Evolutionary conservation across 495 filamentous ascomycete genomes (phyloP).

Genomic region (Trichocladium antarcticum): DNA sequence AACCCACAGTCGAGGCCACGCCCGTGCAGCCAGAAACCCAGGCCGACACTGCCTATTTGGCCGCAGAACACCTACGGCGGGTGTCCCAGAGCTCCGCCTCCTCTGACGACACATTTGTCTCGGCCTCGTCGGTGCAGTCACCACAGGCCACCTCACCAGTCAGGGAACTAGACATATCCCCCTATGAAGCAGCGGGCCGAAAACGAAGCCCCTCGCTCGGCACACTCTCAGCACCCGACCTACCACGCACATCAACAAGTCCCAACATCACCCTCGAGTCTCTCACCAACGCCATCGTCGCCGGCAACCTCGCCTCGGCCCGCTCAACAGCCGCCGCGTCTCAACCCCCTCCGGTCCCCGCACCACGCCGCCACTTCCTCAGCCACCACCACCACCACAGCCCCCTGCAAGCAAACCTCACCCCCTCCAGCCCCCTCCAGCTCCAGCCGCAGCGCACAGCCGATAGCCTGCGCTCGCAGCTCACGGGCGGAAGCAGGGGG

Average conservation of each 20-base stretch:
- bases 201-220: slow-evolving; percentile 1
- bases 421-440: slow-evolving; percentile 26
- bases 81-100: slow-evolving; percentile 24
- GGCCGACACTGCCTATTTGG: not conserved
- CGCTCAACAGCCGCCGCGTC: slow-evolving; percentile 25
- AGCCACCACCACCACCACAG: slow-evolving; percentile 24
- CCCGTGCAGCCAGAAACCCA: not conserved
- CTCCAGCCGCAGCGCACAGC: slow-evolving; percentile 33
- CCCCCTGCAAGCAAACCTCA: slow-evolving; percentile 40
- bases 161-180: not conserved
- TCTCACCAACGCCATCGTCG: slow-evolving; percentile 66
- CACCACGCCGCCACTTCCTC: slow-evolving; percentile 15
- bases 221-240: slow-evolving; percentile 4
- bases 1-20: not conserved
- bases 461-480: slow-evolving; percentile 26
- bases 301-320: slow-evolving; percentile 69
- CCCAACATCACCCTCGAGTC: slow-evolving; percentile 31
- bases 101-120: slow-evolving; percentile 38
- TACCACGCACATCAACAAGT: slow-evolving; percentile 10
- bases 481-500: slow-evolving; percentile 45
- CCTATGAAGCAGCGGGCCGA: not conserved
- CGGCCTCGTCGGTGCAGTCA: slow-evolving; percentile 34
- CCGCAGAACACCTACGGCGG: slow-evolving; percentile 1
- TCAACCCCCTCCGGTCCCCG: slow-evolving; percentile 21
- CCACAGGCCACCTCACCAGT: slow-evolving; percentile 18